Percentiles rank a stretch among this genome's conserved stretches.
phyloP scores from a whole-genome alignment of 331 rosid species.

The Pyracantha coccinea region DNA sequence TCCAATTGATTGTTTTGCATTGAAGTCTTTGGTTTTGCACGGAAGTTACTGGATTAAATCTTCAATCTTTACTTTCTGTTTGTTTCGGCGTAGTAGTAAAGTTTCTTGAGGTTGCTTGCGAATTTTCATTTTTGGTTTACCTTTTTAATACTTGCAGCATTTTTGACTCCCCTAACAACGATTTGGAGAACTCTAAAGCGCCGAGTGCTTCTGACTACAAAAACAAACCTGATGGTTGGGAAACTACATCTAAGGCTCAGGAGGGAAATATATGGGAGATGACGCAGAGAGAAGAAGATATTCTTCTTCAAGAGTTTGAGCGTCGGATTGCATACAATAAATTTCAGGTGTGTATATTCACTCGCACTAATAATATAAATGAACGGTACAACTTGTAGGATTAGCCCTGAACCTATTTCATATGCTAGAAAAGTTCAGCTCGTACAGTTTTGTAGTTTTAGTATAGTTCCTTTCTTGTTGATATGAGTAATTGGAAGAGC shows the following conservation, averaged over 20 bases:
- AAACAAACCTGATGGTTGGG: slow-evolving; percentile 96
- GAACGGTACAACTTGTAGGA: not conserved
- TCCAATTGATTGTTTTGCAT: not conserved
- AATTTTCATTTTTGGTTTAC: slow-evolving; percentile 3
- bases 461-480: not conserved
- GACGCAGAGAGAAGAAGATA: slow-evolving; percentile 95
- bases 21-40: not conserved
- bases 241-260: slow-evolving; percentile 55
- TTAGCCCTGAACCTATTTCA: not conserved
- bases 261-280: slow-evolving; percentile 93
- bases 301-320: slow-evolving; percentile 91
- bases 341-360: slow-evolving; percentile 59
- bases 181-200: slow-evolving; percentile 41
- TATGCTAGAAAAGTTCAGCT: not conserved
- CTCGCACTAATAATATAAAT: not conserved
- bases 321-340: slow-evolving; percentile 86
- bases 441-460: not conserved
- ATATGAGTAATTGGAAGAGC: not conserved
- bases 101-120: not conserved
- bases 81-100: not conserved
- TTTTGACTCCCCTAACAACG: slow-evolving; percentile 52
- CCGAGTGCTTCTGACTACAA: slow-evolving; percentile 54
- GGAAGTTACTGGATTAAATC: not conserved
- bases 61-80: not conserved
- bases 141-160: slow-evolving; percentile 46